Evolutionary conservation across 768 basidiomycete species (phyloP), one percentile per base, ranked within the genome.

Genomic region (Leccinum variicolor): DNA sequence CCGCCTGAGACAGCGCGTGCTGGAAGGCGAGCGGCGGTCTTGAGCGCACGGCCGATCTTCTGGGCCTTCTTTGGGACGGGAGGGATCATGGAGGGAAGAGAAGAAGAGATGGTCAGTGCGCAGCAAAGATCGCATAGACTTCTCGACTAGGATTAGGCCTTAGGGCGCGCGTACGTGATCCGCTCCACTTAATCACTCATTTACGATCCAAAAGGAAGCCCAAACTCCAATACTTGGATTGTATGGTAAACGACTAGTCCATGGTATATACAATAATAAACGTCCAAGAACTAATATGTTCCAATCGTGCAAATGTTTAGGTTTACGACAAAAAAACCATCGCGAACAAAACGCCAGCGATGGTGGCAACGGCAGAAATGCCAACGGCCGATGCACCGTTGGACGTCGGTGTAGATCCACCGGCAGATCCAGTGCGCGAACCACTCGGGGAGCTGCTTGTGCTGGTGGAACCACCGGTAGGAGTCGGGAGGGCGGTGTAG

Each of bases 1-100:
- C 74, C 74, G 5, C 76, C 72, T 3, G 77, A 74, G 53, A 79
- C 78, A 1, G 36, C 36, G 17, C 79, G 78, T 0, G 74, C 74
- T 13, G 84, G 84, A 33, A 86, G 72, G 1, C 77, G 75, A 10
- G 84, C 83, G 1, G 85, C 85, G 8, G 77, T 77, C 66, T 81
- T 84, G 72, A 88, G 79, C 1, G 77, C 86, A n/a, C 81, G 78
- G 26, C 79, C 78, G 46, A 87, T 76, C 73, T 84, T 85, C 58
- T 75, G 74, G 28, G 74, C 76, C 57, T 75, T 70, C 62, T 77
- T 78, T 13, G 76, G 73, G 5, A 71, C 72, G 14, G 70, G 69
- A 52, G 74, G 74, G 52, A 67, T 60, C 64, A 65, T 68, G 66
- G 50, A 53, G 13, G 52, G 19, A 41, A 41, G 10, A 39, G 33